phyloP scores from a whole-genome alignment of 768 basidiomycete species.

The Solioccasus polychromus region DNA sequence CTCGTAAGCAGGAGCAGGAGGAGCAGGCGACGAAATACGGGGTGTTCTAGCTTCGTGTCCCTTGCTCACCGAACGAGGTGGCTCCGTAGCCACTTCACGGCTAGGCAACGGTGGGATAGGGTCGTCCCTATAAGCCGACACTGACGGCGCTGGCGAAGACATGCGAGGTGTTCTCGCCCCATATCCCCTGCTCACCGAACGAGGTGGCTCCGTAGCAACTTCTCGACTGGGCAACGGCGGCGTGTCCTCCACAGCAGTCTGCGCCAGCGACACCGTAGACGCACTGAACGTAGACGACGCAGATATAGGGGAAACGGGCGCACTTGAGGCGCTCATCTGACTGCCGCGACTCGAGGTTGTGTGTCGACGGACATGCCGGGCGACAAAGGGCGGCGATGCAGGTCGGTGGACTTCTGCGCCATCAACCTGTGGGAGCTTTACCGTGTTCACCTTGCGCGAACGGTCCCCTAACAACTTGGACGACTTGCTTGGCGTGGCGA shows the following conservation, averaged over 20 bases:
- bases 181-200: no score
- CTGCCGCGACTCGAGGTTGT: constrained; percentile 32
- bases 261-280: constrained; percentile 18
- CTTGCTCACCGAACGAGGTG: no score
- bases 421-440: constrained; percentile 22
- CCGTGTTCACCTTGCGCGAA: constrained; percentile 23
- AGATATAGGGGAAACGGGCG: constrained; percentile 32
- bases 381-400: constrained; percentile 34
- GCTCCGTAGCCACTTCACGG: no score
- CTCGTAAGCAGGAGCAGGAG: constrained; percentile 18
- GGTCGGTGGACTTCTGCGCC: constrained; percentile 19
- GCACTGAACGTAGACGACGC: constrained; percentile 28
- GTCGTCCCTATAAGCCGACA: no score
- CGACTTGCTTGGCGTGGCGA: constrained; percentile 7
- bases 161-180: no score
- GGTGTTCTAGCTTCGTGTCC: no score
- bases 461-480: constrained; percentile 12
- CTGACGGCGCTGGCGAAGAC: no score
- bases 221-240: no score
- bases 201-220: no score
- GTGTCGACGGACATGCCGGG: constrained; percentile 32
- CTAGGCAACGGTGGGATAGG: no score
- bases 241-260: constrained; percentile 16
- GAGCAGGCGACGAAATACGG: no score
- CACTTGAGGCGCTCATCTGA: constrained; percentile 29